Percentiles rank a stretch among this genome's conserved stretches.
phyloP scores from a whole-genome alignment of 768 basidiomycete genomes.

The Mycena vulgaris region DNA sequence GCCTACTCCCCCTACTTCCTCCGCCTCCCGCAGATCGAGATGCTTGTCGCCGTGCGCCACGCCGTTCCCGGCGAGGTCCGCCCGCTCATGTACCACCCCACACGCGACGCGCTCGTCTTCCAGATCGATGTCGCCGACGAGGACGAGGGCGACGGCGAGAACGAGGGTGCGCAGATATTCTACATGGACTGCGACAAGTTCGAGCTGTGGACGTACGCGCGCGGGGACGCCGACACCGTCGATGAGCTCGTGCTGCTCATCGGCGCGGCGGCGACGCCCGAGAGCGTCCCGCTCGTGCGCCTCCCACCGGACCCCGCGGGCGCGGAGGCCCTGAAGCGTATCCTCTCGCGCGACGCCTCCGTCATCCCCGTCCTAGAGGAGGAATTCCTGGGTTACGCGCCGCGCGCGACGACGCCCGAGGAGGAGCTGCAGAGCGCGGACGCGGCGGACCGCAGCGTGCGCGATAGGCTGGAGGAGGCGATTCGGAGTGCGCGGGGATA shows the following conservation, averaged over 20 bases:
- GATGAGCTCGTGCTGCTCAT: conserved; percentile 30
- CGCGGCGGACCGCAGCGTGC: not conserved
- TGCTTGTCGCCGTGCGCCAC: conserved; percentile 51
- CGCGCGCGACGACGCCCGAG: conserved; percentile 28
- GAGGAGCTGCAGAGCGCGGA: conserved; percentile 21
- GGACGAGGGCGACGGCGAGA: not conserved
- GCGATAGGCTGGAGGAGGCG: not conserved
- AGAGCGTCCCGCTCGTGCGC: conserved; percentile 12
- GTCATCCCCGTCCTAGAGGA: conserved; percentile 51
- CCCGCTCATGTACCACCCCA: conserved; percentile 49
- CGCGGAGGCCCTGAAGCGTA: conserved; percentile 42
- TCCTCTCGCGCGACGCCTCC: conserved; percentile 48
- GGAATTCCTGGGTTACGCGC: conserved; percentile 50
- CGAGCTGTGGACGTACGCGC: conserved; percentile 17
- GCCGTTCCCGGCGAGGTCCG: conserved; percentile 50
- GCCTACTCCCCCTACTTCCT: conserved; percentile 54
- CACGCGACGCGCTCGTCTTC: conserved; percentile 42
- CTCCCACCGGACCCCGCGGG: conserved; percentile 47
- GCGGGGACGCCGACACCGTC: conserved; percentile 2
- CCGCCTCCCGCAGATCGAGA: conserved; percentile 53
- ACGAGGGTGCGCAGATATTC: conserved; percentile 18
- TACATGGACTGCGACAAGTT: conserved; percentile 32
- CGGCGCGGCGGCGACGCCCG: conserved; percentile 17
- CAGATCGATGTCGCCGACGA: conserved; percentile 25
- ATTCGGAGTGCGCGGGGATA: too few species aligned